Conservation (phyloP, 2,329 filamentous ascomycete species). For the Pseudopyrenochaeta lycopersici region DNA sequence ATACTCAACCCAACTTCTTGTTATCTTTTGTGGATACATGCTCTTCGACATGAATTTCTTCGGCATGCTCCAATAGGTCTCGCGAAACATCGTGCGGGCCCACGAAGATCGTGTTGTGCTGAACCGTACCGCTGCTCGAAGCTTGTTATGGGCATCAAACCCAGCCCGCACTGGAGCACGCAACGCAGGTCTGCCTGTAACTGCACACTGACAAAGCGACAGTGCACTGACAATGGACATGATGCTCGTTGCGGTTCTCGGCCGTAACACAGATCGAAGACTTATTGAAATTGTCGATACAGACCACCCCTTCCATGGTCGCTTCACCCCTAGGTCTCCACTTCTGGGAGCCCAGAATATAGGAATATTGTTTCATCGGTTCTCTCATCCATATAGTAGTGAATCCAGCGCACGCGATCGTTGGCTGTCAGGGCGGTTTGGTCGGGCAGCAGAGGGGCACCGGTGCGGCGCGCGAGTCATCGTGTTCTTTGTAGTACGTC, state of each 20-base stretch:
- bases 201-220: too few species aligned
- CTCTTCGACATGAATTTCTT: too few species aligned
- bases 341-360: background rate
- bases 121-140: too few species aligned
- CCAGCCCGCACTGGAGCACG: too few species aligned
- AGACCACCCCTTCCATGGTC: background rate
- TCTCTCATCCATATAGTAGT: background rate
- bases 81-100: too few species aligned
- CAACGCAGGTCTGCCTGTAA: too few species aligned
- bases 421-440: slow-evolving; percentile 6
- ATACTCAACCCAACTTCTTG: slow-evolving; percentile 10
- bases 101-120: too few species aligned
- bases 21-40: background rate
- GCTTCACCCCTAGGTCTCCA: too few species aligned
- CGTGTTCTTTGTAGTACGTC: slow-evolving; percentile 1
- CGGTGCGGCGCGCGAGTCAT: slow-evolving; percentile 14
- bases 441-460: slow-evolving; percentile 31
- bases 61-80: too few species aligned
- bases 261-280: background rate
- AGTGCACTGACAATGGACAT: background rate
- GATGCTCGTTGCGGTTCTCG: background rate
- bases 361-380: background rate
- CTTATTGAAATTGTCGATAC: background rate
- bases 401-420: slow-evolving; percentile 3
- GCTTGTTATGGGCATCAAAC: too few species aligned